These are phyloP conservation scores for Ceratocystis alfenasii DNA, from an alignment of 2,329 filamentous ascomycete species.

Conservation along the genomic window DNA sequence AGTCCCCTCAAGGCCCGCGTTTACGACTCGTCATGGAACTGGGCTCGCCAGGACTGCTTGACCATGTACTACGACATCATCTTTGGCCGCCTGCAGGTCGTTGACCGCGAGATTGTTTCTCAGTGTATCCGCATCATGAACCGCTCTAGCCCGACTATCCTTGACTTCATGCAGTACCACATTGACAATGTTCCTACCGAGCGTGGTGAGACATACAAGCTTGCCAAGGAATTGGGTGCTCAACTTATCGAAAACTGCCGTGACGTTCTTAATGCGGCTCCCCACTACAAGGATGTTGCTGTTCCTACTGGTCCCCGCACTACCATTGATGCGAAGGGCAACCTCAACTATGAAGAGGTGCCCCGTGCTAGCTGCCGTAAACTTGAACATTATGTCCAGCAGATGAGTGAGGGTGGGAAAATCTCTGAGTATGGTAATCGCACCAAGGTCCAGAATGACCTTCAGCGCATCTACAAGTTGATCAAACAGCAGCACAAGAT, in stretches of 20 bases:
- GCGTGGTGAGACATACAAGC: slow-evolving; percentile 89
- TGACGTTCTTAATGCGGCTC: slow-evolving; percentile 70
- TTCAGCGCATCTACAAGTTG: slow-evolving; percentile 91
- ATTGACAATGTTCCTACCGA: slow-evolving; percentile 98
- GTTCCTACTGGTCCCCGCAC: slow-evolving; percentile 86
- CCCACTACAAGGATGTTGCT: slow-evolving; percentile 91
- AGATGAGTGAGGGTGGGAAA: slow-evolving; percentile 97
- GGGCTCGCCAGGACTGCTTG: slow-evolving; percentile 92
- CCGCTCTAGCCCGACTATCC: slow-evolving; percentile 83
- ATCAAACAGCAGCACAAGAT: slow-evolving; percentile 98
- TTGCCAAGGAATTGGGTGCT: slow-evolving; percentile 88
- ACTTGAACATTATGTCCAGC: slow-evolving; percentile 93
- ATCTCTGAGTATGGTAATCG: slow-evolving; percentile 98
- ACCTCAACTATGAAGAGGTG: slow-evolving; percentile 81
- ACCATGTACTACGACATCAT: slow-evolving; percentile 99
- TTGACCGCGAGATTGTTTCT: slow-evolving; percentile 96
- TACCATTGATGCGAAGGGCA: slow-evolving; percentile 81
- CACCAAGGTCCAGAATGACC: slow-evolving; percentile 92
- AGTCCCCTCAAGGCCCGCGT: slow-evolving; percentile 85
- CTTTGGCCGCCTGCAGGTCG: slow-evolving; percentile 81
- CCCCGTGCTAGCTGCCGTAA: slow-evolving; percentile 84
- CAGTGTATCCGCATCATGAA: slow-evolving; percentile 99
- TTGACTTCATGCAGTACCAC: slow-evolving; percentile 99
- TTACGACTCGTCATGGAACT: slow-evolving; percentile 99
- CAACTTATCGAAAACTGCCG: slow-evolving; percentile 97